Conservation (phyloP, 768 basidiomycete species). For the Tricholoma hemisulphureum region DNA sequence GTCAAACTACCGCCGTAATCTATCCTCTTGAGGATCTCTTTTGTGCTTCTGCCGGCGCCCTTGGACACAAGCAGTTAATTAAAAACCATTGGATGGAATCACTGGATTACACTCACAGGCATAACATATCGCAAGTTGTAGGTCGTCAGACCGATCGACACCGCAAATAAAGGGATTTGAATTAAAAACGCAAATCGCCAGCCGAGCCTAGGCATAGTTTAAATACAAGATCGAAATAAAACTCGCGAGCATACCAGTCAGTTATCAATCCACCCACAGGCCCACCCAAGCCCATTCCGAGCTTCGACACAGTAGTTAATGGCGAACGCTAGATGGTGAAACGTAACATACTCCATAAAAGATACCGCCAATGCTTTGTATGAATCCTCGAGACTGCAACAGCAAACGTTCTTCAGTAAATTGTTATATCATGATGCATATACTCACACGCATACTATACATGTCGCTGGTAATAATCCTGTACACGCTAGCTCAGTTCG, state of each 20-base stretch:
- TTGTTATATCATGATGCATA: background rate
- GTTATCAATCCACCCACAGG: conserved; percentile 70
- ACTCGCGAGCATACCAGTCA: conserved; percentile 48
- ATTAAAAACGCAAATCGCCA: conserved; percentile 82
- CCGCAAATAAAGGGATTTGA: conserved; percentile 63
- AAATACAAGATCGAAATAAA: background rate
- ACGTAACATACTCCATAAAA: conserved; percentile 63
- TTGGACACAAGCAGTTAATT: conserved; percentile 20
- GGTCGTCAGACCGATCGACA: conserved; percentile 58
- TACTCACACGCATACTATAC: conserved; percentile 66
- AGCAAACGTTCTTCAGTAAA: background rate
- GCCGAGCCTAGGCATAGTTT: conserved; percentile 48
- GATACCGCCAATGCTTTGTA: conserved; percentile 67
- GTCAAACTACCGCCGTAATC: conserved; percentile 72
- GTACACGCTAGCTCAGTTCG: background rate
- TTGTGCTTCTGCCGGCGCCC: conserved; percentile 62
- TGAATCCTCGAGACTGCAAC: conserved; percentile 59
- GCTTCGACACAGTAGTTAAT: conserved; percentile 35
- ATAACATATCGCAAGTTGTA: conserved; percentile 63
- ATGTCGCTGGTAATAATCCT: conserved; percentile 79
- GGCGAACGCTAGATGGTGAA: background rate
- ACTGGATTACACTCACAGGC: conserved; percentile 42
- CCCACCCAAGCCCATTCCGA: conserved; percentile 75
- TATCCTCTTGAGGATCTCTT: conserved; percentile 66
- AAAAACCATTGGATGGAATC: background rate